phyloP scores from a whole-genome alignment of 805 yeast genomes.

The Middelhovenomyces tepae region DNA sequence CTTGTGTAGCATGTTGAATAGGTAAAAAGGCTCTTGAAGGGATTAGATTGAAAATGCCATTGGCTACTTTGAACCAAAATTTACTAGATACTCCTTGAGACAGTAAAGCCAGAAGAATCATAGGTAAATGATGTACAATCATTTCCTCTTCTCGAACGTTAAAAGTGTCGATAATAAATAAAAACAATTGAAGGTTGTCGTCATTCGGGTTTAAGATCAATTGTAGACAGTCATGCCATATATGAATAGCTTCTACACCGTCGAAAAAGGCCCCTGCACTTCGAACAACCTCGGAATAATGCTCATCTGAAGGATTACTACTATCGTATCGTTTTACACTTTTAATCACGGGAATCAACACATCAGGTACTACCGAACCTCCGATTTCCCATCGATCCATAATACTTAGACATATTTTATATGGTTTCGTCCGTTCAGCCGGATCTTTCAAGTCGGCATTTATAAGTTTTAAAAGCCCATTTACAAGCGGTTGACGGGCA shows the following conservation, averaged over 20 bases:
- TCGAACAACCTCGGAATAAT: constrained; percentile 40
- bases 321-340: constrained; percentile 33
- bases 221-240: constrained; percentile 58
- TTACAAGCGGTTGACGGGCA: constrained; percentile 43
- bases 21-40: constrained; percentile 61
- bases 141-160: constrained; percentile 83
- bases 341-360: constrained; percentile 57
- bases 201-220: constrained; percentile 28
- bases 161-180: constrained; percentile 55
- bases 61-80: constrained; percentile 35
- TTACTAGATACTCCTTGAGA: constrained; percentile 2
- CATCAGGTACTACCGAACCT: constrained; percentile 54
- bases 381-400: constrained; percentile 97
- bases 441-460: constrained; percentile 24
- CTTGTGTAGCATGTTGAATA: constrained; percentile 33
- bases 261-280: constrained; percentile 71
- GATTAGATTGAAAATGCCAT: constrained; percentile 40
- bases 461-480: constrained; percentile 44
- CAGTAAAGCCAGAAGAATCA: constrained; percentile 42
- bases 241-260: constrained; percentile 69
- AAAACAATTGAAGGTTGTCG: constrained; percentile 38
- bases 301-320: constrained; percentile 19
- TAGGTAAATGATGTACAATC: constrained; percentile 65
- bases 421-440: constrained; percentile 40
- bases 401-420: constrained; percentile 58